Base-by-base conservation (phyloP, 2,329 filamentous ascomycete species). In the Trichoderma koningiopsis region DNA sequence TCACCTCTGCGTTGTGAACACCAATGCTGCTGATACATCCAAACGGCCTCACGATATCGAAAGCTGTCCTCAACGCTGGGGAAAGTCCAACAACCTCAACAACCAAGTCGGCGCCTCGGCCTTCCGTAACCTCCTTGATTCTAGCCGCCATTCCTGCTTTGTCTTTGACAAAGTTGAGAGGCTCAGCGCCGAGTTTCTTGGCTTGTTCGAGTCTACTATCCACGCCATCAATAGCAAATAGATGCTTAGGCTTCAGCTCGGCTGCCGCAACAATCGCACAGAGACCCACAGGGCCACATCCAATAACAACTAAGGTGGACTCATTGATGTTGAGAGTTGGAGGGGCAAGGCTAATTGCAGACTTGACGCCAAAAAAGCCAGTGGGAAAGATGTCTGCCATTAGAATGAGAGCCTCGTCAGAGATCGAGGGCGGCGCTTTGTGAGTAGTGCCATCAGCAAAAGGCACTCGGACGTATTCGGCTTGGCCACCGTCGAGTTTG, bases 381-480 rank as follows among this genome's bases (percentile, higher is more conserved):
- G 90, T 93, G 1, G 94, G 94, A 79, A 96, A 97, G 75, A 97
- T 96, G 77, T 97, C 94, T 19, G 92, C 93, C 94, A 97, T 97
- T 31, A 97, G 85, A 7, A 96, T 89, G 60, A 96, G 84, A 43
- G 89, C 89, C 72, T 91, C 87, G 73, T 95, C 90, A 24, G 90
- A 87, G 69, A 96, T 91, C n/a, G 73, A 75, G 10, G 86, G 87
- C 1, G 87, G 79, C 0, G 93, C 90, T 75, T 90, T 91, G 76
- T 94, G 86, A n/a, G 91, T 87, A 0, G 93, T 96, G 43, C 89
- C 88, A 75, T 97, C 93, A 13, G 94, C 94, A 67, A 91, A 82
- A 0, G 94, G 94, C 16, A 97, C 87, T 40, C 93, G 89, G 63
- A 94, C 91, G 77, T 90, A 96, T 79, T 96, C 90, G 37, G 93